These are phyloP conservation scores for Fusarium avenaceum DNA, from an alignment of 2,329 filamentous ascomycete genomes.

Conservation along the genomic window DNA sequence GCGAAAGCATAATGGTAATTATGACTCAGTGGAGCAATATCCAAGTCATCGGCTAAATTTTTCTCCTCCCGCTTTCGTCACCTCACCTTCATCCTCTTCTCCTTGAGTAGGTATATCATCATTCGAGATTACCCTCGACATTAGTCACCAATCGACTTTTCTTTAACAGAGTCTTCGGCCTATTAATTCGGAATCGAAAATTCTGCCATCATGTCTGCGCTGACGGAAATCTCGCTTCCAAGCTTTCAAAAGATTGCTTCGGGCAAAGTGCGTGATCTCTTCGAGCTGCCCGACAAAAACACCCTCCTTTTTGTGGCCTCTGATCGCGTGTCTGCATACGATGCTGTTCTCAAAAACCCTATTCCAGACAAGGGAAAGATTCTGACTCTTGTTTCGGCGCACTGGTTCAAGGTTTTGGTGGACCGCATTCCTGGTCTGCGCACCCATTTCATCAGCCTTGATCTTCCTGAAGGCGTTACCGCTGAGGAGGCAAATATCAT, in stretches of 20 bases:
- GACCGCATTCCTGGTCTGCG: slow-evolving; percentile 62
- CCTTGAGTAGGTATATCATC: not conserved
- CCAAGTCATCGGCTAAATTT: slow-evolving; percentile 41
- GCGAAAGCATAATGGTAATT: slow-evolving; percentile 14
- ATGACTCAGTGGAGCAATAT: slow-evolving; percentile 43
- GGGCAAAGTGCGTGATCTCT: slow-evolving; percentile 86
- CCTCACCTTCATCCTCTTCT: slow-evolving; percentile 22
- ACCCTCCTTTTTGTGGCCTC: slow-evolving; percentile 83
- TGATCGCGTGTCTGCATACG: slow-evolving; percentile 91
- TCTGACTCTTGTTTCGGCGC: slow-evolving; percentile 62
- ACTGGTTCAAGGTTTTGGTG: slow-evolving; percentile 68
- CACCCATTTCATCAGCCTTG: slow-evolving; percentile 65
- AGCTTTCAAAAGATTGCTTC: slow-evolving; percentile 55
- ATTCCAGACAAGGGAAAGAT: slow-evolving; percentile 68
- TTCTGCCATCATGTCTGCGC: slow-evolving; percentile 28
- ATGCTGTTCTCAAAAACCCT: slow-evolving; percentile 78
- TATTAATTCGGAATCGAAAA: not conserved
- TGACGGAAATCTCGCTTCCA: slow-evolving; percentile 46
- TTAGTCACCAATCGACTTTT: not conserved
- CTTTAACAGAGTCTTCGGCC: not conserved
- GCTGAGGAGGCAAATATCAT: slow-evolving; percentile 63
- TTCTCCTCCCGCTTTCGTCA: slow-evolving; percentile 43
- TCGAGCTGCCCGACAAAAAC: slow-evolving; percentile 76
- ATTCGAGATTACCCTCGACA: not conserved
- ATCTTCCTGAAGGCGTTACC: slow-evolving; percentile 56